Evolutionary conservation across 108 stramenopile species (phyloP), one percentile per base, ranked within the genome.

Genomic region (Cyclotella baltica): DNA sequence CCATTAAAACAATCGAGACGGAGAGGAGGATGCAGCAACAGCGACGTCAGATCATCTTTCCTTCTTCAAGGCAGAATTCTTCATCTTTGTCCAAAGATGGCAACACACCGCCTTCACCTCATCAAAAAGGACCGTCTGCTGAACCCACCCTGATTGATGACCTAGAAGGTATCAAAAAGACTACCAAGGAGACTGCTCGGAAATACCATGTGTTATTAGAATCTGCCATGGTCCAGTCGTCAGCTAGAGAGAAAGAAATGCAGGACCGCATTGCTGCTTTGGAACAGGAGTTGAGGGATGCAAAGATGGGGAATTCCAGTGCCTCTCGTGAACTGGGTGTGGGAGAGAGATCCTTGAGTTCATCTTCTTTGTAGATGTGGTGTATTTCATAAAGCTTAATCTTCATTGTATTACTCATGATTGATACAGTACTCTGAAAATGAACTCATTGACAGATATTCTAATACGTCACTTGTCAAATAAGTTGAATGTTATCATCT

Each of bases 201-300:
- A 81, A 81, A 58, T 72, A 68, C 15, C 67, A 74, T 56, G 16
- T 70, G 13, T 51, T 72, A 46, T 28, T 81, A 13, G 46, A 81
- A 28, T 43, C 68, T 2, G 51, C 62, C n/a, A 81, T 81, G 80
- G 43, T 22, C 19, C 73, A 81, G 37, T 69, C 67, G 16, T 67
- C 80, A 20, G n/a, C 18, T n/a, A 69, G 73, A 64, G 73, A 74
- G 73, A 64, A 73, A 51, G 84, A 79, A 13, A 75, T 91, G 62
- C 81, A 86, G 67, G 86, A 87, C 34, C 82, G 89, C 13, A 59
- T 91, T 27, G 77, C 84, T 11, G 80, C 80, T 10, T 69, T 91
- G 66, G 93, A 93, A 74, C 78, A 72, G 63, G 87, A 90, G 62
- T 86, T 93, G 80, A 75, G 72, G 53, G 85, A 89, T 13, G 67